phyloP scores from a whole-genome alignment of 805 yeast species.

The Candida arabinofermentans region DNA sequence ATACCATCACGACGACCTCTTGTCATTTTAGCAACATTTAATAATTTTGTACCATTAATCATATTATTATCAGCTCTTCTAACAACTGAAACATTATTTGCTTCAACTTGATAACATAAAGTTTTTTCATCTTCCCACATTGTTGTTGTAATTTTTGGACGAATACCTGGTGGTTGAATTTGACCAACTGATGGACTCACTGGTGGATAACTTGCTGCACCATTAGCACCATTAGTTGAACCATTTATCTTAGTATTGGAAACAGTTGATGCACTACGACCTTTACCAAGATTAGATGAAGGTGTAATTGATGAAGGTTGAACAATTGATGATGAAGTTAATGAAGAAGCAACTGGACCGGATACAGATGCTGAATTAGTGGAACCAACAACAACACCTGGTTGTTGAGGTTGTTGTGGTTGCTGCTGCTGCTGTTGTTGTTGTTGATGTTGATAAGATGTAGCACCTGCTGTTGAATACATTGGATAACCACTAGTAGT shows the following conservation, averaged over 20 bases:
- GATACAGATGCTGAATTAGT: constrained; percentile 4
- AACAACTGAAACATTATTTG: constrained; percentile 59
- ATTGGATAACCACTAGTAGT: constrained; percentile 15
- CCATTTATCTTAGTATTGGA: constrained; percentile 5
- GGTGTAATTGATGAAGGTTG: no score
- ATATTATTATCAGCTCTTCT: constrained; percentile 65
- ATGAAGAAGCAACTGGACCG: constrained; percentile 9
- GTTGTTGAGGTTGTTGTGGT: constrained; percentile 10
- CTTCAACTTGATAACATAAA: constrained; percentile 64
- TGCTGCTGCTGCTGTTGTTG: constrained; percentile 10
- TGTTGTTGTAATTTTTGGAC: constrained; percentile 63
- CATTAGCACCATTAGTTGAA: no score
- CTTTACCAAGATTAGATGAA: no score
- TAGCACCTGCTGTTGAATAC: constrained; percentile 11
- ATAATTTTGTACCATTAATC: constrained; percentile 64
- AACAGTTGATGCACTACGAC: constrained; percentile 1
- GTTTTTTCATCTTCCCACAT: constrained; percentile 74
- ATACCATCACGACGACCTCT: constrained; percentile 71
- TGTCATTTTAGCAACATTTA: constrained; percentile 68
- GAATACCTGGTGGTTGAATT: constrained; percentile 37
- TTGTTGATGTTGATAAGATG: neutral
- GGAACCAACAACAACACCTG: constrained; percentile 8
- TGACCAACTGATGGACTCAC: constrained; percentile 34
- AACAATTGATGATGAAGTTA: constrained; percentile 7
- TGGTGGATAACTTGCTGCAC: constrained; percentile 18